Conservation (phyloP, 805 yeast genomes). For the Wickerhamiella alocasiicola region DNA sequence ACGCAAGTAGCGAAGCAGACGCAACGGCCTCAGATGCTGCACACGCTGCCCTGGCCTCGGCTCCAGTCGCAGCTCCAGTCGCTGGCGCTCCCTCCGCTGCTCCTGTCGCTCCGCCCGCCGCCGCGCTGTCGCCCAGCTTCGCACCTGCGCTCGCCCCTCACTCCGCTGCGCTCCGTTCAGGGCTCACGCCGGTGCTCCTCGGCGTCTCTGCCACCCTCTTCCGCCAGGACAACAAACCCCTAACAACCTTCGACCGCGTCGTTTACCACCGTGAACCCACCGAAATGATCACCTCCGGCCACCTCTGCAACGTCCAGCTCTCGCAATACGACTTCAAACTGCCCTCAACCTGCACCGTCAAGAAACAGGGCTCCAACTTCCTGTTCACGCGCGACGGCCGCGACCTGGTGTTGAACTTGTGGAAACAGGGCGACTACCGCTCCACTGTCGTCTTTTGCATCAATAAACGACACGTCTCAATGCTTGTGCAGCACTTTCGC, state of each 20-base stretch:
- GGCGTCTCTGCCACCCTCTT: constrained; percentile 87
- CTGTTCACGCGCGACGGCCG: constrained; percentile 13
- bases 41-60: too few species aligned
- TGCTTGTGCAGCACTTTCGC: constrained; percentile 41
- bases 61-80: too few species aligned
- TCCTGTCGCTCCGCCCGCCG: too few species aligned
- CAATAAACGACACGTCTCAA: constrained; percentile 51
- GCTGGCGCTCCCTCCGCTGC: too few species aligned
- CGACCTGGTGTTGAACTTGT: constrained; percentile 41
- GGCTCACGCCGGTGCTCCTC: too few species aligned
- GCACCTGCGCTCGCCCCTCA: too few species aligned
- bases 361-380: constrained; percentile 33
- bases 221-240: constrained; percentile 54
- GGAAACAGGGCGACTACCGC: constrained; percentile 34
- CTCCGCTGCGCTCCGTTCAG: too few species aligned
- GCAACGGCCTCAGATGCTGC: too few species aligned
- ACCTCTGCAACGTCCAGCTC: constrained; percentile 58
- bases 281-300: constrained; percentile 55
- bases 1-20: too few species aligned
- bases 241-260: constrained; percentile 59
- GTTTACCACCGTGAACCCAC: constrained; percentile 55
- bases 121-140: too few species aligned
- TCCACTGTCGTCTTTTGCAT: constrained; percentile 72
- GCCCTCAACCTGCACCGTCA: constrained; percentile 34
- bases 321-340: constrained; percentile 48